These are phyloP conservation scores for Cercospora brassicicola DNA, from an alignment of 2,329 filamentous ascomycete genomes.

Conservation along the genomic window DNA sequence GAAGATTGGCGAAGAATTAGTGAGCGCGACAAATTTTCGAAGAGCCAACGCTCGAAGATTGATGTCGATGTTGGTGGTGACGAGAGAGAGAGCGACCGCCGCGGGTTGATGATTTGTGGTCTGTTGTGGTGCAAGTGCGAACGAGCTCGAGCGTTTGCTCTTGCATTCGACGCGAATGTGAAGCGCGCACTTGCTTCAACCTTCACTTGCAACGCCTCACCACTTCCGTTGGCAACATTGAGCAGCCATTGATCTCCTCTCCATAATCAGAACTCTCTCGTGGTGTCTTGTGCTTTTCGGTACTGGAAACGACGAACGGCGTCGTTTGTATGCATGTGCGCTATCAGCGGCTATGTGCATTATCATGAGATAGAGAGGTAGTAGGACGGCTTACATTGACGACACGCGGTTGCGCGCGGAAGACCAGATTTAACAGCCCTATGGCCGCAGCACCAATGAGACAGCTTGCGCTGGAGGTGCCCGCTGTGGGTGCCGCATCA, in stretches of 20 bases:
- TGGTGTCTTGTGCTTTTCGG: neutral
- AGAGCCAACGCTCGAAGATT: neutral
- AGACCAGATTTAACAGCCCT: neutral
- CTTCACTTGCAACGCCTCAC: neutral
- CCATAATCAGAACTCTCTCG: neutral
- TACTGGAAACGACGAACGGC: constrained; percentile 14
- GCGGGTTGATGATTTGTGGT: neutral
- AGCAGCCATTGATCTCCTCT: neutral
- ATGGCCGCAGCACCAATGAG: neutral
- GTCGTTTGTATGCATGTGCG: constrained; percentile 13
- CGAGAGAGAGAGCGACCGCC: neutral
- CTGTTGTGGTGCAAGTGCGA: constrained; percentile 7
- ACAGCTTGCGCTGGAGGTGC: neutral
- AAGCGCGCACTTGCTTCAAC: constrained; percentile 2
- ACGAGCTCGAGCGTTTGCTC: neutral
- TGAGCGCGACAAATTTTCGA: neutral
- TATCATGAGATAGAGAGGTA: neutral
- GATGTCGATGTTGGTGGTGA: constrained; percentile 3
- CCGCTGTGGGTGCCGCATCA: constrained; percentile 4
- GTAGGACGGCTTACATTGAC: neutral
- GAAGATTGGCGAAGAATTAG: neutral
- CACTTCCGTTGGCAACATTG: neutral
- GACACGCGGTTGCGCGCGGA: neutral
- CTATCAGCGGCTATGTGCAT: constrained; percentile 14
- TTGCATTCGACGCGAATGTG: neutral